These are phyloP conservation scores for Pythium scleroteichum DNA, from an alignment of 352 stramenopile genomes.

Conservation along the genomic window DNA sequence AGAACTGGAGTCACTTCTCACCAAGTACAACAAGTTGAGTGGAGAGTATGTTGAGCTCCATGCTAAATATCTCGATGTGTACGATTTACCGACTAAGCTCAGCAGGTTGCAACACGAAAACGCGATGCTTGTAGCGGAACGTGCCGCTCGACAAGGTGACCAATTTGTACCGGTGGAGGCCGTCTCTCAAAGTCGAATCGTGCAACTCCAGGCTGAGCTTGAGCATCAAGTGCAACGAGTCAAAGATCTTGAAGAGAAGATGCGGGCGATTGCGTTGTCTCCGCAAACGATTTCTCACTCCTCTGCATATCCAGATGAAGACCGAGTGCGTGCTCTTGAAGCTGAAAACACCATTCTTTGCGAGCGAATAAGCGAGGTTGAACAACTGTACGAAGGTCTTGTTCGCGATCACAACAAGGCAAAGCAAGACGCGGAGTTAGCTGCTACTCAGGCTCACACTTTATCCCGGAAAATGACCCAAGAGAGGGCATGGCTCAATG, in stretches of 20 bases:
- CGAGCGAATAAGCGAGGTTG: slow-evolving; percentile 69
- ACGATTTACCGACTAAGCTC: slow-evolving; percentile 49
- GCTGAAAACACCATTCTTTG: slow-evolving; percentile 59
- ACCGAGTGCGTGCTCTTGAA: slow-evolving; percentile 30
- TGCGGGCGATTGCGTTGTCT: slow-evolving; percentile 3
- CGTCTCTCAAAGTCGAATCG: slow-evolving; percentile 39
- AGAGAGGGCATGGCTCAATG: slow-evolving; percentile 46
- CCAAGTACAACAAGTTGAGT: slow-evolving; percentile 42
- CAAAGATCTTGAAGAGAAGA: slow-evolving; percentile 51
- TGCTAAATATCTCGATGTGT: slow-evolving; percentile 49
- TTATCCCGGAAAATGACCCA: slow-evolving; percentile 43
- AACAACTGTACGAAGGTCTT: slow-evolving; percentile 75
- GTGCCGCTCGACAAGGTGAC: slow-evolving; percentile 16
- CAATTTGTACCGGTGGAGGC: slow-evolving; percentile 19
- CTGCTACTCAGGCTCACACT: slow-evolving; percentile 62
- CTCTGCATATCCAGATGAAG: background rate
- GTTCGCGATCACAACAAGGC: slow-evolving; percentile 60
- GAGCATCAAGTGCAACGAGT: slow-evolving; percentile 35
- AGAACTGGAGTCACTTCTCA: slow-evolving; percentile 33
- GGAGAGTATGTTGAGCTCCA: slow-evolving; percentile 50
- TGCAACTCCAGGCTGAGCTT: slow-evolving; percentile 55
- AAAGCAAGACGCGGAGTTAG: slow-evolving; percentile 62
- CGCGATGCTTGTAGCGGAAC: slow-evolving; percentile 47
- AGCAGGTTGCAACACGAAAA: slow-evolving; percentile 49
- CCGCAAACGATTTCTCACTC: background rate